phyloP scores from a whole-genome alignment of 352 stramenopile genomes.

The Globisporangium sylvaticum region DNA sequence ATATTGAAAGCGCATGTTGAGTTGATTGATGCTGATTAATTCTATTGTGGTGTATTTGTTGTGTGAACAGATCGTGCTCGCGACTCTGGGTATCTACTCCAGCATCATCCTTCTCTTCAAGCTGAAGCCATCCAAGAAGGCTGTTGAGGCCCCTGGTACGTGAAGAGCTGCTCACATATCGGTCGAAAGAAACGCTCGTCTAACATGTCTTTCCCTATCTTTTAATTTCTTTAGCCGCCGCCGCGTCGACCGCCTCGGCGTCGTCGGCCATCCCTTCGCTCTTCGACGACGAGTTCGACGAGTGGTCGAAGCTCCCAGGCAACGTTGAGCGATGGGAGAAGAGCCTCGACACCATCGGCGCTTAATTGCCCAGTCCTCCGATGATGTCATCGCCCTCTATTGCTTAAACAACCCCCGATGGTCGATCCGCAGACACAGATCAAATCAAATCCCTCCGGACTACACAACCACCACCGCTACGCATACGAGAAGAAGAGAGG shows the following conservation, averaged over 20 bases:
- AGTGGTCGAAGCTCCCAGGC: slow-evolving; percentile 81
- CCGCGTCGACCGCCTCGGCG: slow-evolving; percentile 29
- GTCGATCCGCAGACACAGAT: neutral
- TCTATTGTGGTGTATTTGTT: neutral
- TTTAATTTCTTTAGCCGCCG: slow-evolving; percentile 16
- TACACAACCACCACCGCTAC: neutral
- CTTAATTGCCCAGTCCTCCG: slow-evolving; percentile 34
- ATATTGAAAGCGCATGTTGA: neutral
- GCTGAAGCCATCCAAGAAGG: slow-evolving; percentile 81
- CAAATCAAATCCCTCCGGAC: neutral
- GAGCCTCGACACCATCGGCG: slow-evolving; percentile 81
- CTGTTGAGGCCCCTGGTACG: slow-evolving; percentile 49
- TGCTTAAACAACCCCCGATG: neutral
- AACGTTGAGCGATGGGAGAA: slow-evolving; percentile 87
- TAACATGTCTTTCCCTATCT: neutral
- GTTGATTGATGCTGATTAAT: neutral
- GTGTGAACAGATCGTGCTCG: slow-evolving; percentile 66
- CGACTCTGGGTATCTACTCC: slow-evolving; percentile 78
- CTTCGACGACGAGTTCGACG: slow-evolving; percentile 82
- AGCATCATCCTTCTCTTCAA: slow-evolving; percentile 81
- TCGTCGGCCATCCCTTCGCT: slow-evolving; percentile 76
- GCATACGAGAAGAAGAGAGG: neutral
- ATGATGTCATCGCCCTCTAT: slow-evolving; percentile 9
- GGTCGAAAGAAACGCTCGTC: neutral
- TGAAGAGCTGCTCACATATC: neutral